These are phyloP conservation scores for Withania somnifera DNA, from an alignment of 305 asterid genomes.

Conservation along the genomic window DNA sequence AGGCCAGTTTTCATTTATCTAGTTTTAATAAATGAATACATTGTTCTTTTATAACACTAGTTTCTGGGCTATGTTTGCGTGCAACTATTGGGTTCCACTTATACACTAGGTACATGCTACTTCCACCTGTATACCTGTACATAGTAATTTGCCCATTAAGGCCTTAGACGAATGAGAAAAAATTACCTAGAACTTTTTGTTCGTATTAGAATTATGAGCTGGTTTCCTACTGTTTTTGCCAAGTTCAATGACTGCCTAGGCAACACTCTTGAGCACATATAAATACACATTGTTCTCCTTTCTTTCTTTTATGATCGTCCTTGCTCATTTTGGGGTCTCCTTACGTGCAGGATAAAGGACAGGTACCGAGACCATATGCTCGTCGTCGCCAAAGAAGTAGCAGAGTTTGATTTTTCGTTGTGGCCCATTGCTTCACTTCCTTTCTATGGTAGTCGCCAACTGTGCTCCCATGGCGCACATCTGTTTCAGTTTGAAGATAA, in stretches of 20 bases:
- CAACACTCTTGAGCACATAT: background rate
- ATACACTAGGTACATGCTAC: background rate
- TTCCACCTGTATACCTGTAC: background rate
- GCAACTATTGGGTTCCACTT: background rate
- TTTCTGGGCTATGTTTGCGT: background rate
- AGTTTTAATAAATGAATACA: background rate
- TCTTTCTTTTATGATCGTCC: background rate
- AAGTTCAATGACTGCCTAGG: background rate
- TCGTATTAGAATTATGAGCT: background rate
- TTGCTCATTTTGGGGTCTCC: background rate
- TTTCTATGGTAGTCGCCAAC: background rate
- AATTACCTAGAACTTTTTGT: background rate
- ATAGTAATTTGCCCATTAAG: background rate
- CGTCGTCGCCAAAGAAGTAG: constrained; percentile 62
- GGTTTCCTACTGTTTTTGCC: background rate
- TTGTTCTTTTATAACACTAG: background rate
- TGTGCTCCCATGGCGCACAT: background rate
- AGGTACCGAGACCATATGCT: constrained; percentile 24
- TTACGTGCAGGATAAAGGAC: constrained; percentile 30
- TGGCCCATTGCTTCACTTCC: background rate
- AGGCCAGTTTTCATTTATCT: constrained; percentile 26
- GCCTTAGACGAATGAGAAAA: background rate
- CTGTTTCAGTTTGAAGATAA: background rate
- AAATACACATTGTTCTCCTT: background rate
- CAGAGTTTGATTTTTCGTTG: constrained; percentile 26